Conservation (phyloP, 2,329 filamentous ascomycete species). For the Cladosporium austrohemisphaericum region DNA sequence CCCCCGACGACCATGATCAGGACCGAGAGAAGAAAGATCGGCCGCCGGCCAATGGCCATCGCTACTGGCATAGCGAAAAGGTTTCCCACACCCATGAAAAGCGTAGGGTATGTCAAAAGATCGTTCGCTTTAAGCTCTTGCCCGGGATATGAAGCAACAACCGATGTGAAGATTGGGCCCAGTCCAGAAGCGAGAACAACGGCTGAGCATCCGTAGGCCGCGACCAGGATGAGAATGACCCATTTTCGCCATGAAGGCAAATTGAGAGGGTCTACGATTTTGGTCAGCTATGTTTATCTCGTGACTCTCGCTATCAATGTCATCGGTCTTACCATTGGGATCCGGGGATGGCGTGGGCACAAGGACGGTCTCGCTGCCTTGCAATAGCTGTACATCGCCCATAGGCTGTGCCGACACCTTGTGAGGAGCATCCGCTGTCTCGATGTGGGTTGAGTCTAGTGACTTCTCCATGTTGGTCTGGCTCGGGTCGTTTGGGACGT, state of each 20-base stretch:
- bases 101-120: slow-evolving; percentile 31
- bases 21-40: slow-evolving; percentile 29
- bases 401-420: not conserved
- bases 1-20: slow-evolving; percentile 27
- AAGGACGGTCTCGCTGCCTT: slow-evolving; percentile 7
- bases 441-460: not conserved
- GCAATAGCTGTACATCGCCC: slow-evolving; percentile 4
- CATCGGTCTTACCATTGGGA: slow-evolving; percentile 2
- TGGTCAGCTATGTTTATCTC: too few species aligned
- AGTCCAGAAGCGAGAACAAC: slow-evolving; percentile 32
- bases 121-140: slow-evolving; percentile 31
- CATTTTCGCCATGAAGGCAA: slow-evolving; percentile 37
- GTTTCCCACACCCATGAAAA: slow-evolving; percentile 38
- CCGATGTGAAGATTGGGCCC: slow-evolving; percentile 10
- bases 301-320: too few species aligned
- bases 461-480: not conserved
- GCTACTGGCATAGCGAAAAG: slow-evolving; percentile 34
- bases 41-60: slow-evolving; percentile 30
- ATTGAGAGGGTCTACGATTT: slow-evolving; percentile 37
- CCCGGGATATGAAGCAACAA: slow-evolving; percentile 10
- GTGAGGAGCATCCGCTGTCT: not conserved
- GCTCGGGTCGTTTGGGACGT: not conserved
- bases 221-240: slow-evolving; percentile 36
- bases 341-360: slow-evolving; percentile 12
- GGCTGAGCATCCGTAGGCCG: slow-evolving; percentile 35